Evolutionary conservation across 768 basidiomycete genomes (phyloP), one percentile per base, ranked within the genome.

Genomic region (Lactifluus rugatus): DNA sequence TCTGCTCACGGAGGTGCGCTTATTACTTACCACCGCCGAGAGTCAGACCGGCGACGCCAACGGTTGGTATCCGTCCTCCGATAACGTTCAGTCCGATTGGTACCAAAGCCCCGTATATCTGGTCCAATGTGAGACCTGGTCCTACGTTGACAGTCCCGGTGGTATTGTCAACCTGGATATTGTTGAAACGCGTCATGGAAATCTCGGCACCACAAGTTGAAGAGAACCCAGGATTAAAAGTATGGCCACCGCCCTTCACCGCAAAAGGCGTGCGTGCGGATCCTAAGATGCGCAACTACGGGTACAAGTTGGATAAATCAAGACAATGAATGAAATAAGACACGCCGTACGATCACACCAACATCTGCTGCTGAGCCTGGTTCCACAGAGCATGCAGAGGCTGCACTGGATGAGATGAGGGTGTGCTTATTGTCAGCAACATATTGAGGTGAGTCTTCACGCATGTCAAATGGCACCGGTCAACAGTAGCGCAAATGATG

Each of bases 161-260:
- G 8, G 4, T n/a, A 3, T 14, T 16, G 31, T 63, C 34, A 41
- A 62, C 39, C 2, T 39, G 44, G 5, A 58, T 47, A 1, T 32
- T 19, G 25, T 54, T 51, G 44, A 67, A 69, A 2, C 62, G 63
- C 25, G 57, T 28, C 66, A 69, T 64, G 6, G 66, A 16, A 5
- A 69, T 67, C 17, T 67, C 56, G 16, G 69, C 64, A 23, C 68
- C 68, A 2, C 16, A 36, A 11, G 68, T 69, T 5, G 68, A 67
- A 17, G 61, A 66, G 61, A 67, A 67, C 17, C 65, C 62, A 2
- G 54, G 61, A 26, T 65, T 66, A 0, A 47, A 45, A 0, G 58
- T 10, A 32, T 67, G 66, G 14, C 68, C 68, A 7, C 68, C 68
- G 25, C 66, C 60, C 48, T 68, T 69, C 32, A 64, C 57, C 0